Base-by-base conservation (phyloP, 768 basidiomycete species). In the Gloeophyllum trabeum region DNA sequence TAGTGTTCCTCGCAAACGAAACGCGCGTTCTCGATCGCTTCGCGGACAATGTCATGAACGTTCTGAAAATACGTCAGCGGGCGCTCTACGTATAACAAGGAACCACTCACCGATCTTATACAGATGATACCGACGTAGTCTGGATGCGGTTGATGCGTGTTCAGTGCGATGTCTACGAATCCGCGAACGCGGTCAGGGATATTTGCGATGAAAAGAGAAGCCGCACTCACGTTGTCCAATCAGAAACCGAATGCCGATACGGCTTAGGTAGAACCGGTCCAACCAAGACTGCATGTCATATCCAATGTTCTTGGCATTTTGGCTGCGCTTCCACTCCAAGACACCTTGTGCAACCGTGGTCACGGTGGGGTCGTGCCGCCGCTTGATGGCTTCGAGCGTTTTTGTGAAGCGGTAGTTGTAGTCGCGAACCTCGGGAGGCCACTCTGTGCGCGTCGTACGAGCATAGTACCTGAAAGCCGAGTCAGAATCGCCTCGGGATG, bases 101-200 rank as follows among this genome's bases (percentile, higher is more conserved):
- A 16, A 3, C 1, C 7, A 71, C 82, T 50, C 48, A 87, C 83
- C 1, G 92, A 83, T 55, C 86, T 72, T 2, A 89, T 97, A 61
- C 91, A 96, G 55, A 98, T 98, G 54, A 99, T 97, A 6, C 96
- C 94, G 21, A 99, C 96, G 55, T 92, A 94, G 57, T 91, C 83
- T 38, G 72, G 68, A 55, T 98, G 92, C 0, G 92, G 75, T 48
- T 89, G 81, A 34, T 93, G 78, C 0, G 81, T 91, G 60, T 98
- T 98, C 30, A 99, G 67, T 2, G 94, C 93, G 44, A 99, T 85
- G 54, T 99, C 91, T 93, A 19, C 28, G 28, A 10, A 10, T 32
- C 16, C 10, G 20, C 7, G 36, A 37, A 21, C 36, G 10, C 7
- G 20, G 20, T 10, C 7, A 10, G 7, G 20, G 20, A 10, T 21